Evolutionary conservation across 306 rosid species (phyloP).

Genomic region (Prinsepia uniflora): DNA sequence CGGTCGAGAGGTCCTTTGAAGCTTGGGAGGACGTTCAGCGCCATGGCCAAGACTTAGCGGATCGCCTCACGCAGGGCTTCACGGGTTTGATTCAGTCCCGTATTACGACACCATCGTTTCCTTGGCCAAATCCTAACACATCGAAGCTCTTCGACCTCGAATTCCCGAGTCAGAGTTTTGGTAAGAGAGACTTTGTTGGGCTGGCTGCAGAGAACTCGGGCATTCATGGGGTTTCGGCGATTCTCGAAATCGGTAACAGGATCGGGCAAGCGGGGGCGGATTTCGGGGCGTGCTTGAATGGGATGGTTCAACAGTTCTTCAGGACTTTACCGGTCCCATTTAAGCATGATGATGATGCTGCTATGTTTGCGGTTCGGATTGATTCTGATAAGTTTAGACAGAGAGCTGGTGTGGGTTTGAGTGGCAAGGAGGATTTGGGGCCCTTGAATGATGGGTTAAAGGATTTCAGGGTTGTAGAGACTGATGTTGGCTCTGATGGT

Average conservation of each 20-base stretch:
- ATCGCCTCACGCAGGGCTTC: conserved; percentile 90
- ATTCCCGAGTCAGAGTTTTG: conserved; percentile 58
- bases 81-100: conserved; percentile 77
- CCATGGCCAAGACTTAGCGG: conserved; percentile 94
- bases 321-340: conserved; percentile 75
- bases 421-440: conserved; percentile 54
- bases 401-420: conserved; percentile 43
- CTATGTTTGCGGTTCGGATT: conserved; percentile 26
- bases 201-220: conserved; percentile 39
- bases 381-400: conserved; percentile 47
- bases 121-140: conserved; percentile 68
- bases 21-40: conserved; percentile 99
- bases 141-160: conserved; percentile 83
- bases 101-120: conserved; percentile 67
- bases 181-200: conserved; percentile 56
- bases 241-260: conserved; percentile 74
- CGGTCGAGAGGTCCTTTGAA: conserved; percentile 84
- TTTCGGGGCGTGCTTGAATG: conserved; percentile 85
- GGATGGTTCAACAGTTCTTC: conserved; percentile 84
- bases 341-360: conserved; percentile 50
- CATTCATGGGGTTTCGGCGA: conserved; percentile 66
- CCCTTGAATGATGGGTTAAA: conserved; percentile 47
- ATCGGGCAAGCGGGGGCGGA: conserved; percentile 94
- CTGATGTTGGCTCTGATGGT: conserved; percentile 43
- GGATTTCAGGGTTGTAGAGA: conserved; percentile 55